Evolutionary conservation across 805 yeast genomes (phyloP).

Genomic region (Lipomyces japonicus): DNA sequence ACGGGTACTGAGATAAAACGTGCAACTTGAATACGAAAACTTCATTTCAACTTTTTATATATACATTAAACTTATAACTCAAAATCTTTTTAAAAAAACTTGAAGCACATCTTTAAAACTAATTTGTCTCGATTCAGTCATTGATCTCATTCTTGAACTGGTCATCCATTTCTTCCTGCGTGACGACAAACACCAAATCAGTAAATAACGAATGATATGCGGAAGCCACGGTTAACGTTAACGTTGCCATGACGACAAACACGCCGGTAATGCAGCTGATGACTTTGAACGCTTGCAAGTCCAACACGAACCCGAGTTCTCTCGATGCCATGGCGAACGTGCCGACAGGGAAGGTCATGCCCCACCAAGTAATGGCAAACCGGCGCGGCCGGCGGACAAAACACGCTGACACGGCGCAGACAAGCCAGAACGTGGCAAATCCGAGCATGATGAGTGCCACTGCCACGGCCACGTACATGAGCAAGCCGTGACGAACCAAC

Average conservation of each 20-base stretch:
- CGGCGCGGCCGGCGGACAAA: constrained; percentile 37
- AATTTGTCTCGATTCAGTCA: too few relatives aligned
- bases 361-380: constrained; percentile 66
- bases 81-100: too few relatives aligned
- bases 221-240: constrained; percentile 15
- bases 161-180: constrained; percentile 10
- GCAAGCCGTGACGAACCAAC: constrained; percentile 28
- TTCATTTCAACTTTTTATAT: too few relatives aligned
- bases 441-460: constrained; percentile 48
- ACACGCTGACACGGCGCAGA: constrained; percentile 42
- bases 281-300: constrained; percentile 56
- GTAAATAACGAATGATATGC: constrained; percentile 13
- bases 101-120: too few relatives aligned
- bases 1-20: too few relatives aligned
- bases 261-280: constrained; percentile 60
- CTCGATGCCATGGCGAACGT: constrained; percentile 40
- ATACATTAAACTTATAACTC: too few relatives aligned
- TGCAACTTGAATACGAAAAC: too few relatives aligned
- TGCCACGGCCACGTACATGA: constrained; percentile 39
- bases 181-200: constrained; percentile 6
- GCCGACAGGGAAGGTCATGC: constrained; percentile 75
- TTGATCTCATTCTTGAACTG: too few relatives aligned
- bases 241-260: constrained; percentile 42
- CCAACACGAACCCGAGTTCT: constrained; percentile 49
- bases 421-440: constrained; percentile 57